Base-by-base conservation (phyloP, 352 stramenopile species). In the Pythium utonaiense region DNA sequence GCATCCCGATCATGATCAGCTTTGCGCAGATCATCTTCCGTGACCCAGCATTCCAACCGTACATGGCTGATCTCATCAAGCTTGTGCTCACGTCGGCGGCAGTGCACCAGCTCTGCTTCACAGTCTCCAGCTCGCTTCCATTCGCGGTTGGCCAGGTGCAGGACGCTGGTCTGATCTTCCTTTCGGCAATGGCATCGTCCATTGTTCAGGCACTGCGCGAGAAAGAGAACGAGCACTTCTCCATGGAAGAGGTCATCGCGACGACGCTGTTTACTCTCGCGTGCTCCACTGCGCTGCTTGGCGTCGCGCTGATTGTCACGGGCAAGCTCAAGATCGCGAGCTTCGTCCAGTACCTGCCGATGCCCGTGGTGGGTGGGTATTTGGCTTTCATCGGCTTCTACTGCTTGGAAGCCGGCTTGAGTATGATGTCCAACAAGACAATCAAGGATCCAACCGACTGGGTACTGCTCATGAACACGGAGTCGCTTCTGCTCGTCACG, bases 91-190 rank as follows among this genome's bases (percentile, higher is more conserved):
- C 89, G 40, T 95, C 86, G 10, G 83, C 80, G 3, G 83, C 81
- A 10, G 70, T 95, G 40, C 85, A 95, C 62, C 85, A 95, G 69
- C 61, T 91, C 50, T 91, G 80, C 63, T 95, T 95, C 64, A 94
- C 85, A 4, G 69, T 83, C 19, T 90, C 96, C 48, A 98, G 88
- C 56, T 93, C 89, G 33, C 78, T 99, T 51, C 86, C 91, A 7
- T 99, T 99, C 73, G 96, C 97, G 3, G 96, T 99, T 47, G 97
- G 97, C 2, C 96, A 98, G 73, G 97, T 99, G 3, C 97, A 99
- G 70, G 96, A 99, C 71, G 96, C 96, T 3, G 97, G 97, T 0
- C 80, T 99, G n/a, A 99, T 99, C 60, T 99, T 99, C 76, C 80
- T 99, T 47, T 97, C 85, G 19, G 83, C 84, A 44, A 99, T 99